A percentile compares a stretch with the other conserved stretches of the same genome.
Conservation (phyloP, 768 basidiomycete genomes). For the Mycena venus region DNA sequence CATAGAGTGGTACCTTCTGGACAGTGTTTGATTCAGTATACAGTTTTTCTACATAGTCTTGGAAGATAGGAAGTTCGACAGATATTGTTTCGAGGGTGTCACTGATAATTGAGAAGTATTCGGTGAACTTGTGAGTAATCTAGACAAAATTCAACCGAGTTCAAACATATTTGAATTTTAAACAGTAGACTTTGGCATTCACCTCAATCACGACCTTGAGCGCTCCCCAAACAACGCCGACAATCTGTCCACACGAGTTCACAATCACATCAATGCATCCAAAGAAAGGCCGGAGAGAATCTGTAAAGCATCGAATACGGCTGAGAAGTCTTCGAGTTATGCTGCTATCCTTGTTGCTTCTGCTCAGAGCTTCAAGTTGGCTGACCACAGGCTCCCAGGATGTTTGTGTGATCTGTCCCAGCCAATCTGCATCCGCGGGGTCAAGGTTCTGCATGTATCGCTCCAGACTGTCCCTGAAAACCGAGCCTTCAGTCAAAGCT, state of each 20-base stretch:
- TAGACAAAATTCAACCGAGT: background rate
- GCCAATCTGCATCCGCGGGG: slow-evolving; percentile 12
- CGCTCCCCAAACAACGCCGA: slow-evolving; percentile 16
- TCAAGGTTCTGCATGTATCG: slow-evolving; percentile 8
- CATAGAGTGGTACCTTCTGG: background rate
- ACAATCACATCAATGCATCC: slow-evolving; percentile 6
- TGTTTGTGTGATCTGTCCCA: background rate
- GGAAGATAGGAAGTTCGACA: slow-evolving; percentile 25
- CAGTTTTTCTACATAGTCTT: slow-evolving; percentile 20
- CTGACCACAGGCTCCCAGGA: slow-evolving; percentile 14
- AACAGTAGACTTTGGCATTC: background rate
- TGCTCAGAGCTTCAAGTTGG: slow-evolving; percentile 22
- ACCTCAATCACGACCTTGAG: slow-evolving; percentile 18
- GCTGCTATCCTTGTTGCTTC: slow-evolving; percentile 14
- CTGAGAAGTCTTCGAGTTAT: slow-evolving; percentile 17
- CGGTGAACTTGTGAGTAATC: slow-evolving; percentile 22
- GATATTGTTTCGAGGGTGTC: slow-evolving; percentile 29
- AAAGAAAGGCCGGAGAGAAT: slow-evolving; percentile 22
- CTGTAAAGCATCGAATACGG: slow-evolving; percentile 20
- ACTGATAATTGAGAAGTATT: slow-evolving; percentile 19
- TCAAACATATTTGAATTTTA: no score
- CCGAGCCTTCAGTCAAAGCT: background rate
- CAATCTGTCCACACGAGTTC: background rate
- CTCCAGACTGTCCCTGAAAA: background rate
- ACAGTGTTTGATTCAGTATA: slow-evolving; percentile 15